Conservation (phyloP, 2,329 filamentous ascomycete species). For the Seiridium cupressi region DNA sequence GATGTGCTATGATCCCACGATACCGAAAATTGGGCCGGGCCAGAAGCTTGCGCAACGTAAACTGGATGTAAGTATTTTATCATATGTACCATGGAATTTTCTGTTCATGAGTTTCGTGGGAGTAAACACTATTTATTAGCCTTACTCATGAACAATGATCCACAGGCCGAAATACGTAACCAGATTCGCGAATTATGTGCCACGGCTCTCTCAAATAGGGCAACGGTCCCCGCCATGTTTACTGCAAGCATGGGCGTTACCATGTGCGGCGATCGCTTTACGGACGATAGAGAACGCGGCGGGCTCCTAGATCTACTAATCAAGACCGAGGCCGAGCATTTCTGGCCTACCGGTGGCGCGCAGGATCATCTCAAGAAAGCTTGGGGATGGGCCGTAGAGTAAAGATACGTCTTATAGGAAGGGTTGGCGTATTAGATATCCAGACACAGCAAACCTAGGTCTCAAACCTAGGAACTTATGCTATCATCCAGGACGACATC, state of each 20-base stretch:
- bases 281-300: neutral
- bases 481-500: no score
- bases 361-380: constrained; percentile 6
- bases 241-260: constrained; percentile 5
- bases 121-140: neutral
- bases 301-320: neutral
- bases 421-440: no score
- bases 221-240: constrained; percentile 4
- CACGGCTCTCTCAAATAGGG: neutral
- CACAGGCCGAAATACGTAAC: neutral
- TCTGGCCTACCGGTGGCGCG: neutral
- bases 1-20: constrained; percentile 4
- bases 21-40: constrained; percentile 1
- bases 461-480: no score
- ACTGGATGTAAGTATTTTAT: neutral
- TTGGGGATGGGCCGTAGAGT: neutral
- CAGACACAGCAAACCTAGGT: no score
- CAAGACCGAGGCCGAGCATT: neutral
- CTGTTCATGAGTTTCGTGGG: no score
- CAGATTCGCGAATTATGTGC: constrained; percentile 4
- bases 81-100: no score
- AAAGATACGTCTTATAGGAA: neutral
- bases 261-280: neutral
- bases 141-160: neutral
- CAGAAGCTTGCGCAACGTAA: constrained; percentile 3